These are phyloP conservation scores for Xylariaceae sp. DNA, from an alignment of 2,329 filamentous ascomycete genomes.

Conservation along the genomic window DNA sequence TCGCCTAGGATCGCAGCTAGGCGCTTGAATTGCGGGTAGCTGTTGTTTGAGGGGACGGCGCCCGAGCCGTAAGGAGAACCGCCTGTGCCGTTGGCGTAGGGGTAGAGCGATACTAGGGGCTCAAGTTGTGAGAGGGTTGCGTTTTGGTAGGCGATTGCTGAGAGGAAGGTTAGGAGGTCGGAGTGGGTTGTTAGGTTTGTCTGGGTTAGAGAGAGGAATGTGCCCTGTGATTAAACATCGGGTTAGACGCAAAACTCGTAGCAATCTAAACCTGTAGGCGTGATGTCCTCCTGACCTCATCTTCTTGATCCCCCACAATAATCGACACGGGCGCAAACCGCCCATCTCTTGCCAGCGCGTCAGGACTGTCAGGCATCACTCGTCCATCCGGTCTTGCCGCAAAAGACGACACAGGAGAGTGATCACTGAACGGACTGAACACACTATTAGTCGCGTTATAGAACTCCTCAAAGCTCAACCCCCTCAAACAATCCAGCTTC, in stretches of 20 bases:
- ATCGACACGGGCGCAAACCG: conserved; percentile 57
- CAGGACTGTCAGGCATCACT: conserved; percentile 35
- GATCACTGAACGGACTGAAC: conserved; percentile 53
- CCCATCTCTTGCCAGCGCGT: conserved; percentile 32
- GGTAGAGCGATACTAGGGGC: conserved; percentile 51
- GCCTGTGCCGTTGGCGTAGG: conserved; percentile 38
- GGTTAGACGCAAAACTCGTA: too few relatives aligned
- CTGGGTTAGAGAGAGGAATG: conserved; percentile 58
- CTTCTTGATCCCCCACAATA: conserved; percentile 61
- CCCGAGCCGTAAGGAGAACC: conserved; percentile 60
- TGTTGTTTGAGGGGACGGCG: conserved; percentile 52
- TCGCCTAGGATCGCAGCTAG: conserved; percentile 62
- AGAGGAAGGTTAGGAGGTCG: conserved; percentile 38
- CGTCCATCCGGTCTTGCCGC: conserved; percentile 42
- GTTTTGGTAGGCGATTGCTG: neutral
- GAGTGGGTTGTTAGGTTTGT: conserved; percentile 53
- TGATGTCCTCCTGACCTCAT: conserved; percentile 43
- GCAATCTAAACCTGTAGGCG: neutral
- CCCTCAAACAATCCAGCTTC: conserved; percentile 52
- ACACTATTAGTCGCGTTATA: conserved; percentile 58
- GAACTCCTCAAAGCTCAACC: conserved; percentile 42
- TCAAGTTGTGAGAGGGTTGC: conserved; percentile 37
- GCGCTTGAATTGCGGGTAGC: conserved; percentile 63
- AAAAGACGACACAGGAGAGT: conserved; percentile 56
- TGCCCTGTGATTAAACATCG: conserved; percentile 36